Conservation (phyloP, 305 asterid species). For the Fraxinus dipetala region DNA sequence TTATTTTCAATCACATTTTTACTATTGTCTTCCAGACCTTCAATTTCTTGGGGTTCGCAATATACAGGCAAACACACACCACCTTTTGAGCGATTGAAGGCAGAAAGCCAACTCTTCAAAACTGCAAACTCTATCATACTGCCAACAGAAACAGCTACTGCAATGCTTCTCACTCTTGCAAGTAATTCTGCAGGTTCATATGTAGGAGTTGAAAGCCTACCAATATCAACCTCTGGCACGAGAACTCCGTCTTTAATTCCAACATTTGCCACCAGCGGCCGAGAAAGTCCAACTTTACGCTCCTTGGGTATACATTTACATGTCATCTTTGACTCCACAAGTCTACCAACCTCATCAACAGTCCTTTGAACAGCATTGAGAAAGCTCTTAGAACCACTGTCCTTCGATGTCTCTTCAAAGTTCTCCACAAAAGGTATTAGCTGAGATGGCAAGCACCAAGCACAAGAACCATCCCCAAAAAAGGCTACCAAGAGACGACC, state of each 20-base stretch:
- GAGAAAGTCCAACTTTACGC: slow-evolving; percentile 31
- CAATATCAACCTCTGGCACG: slow-evolving; percentile 51
- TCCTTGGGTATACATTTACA: slow-evolving; percentile 46
- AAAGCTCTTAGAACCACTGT: slow-evolving; percentile 32
- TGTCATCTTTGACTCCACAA: slow-evolving; percentile 33
- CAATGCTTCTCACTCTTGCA: slow-evolving; percentile 29
- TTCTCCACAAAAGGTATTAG: slow-evolving; percentile 45
- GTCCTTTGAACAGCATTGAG: slow-evolving; percentile 42
- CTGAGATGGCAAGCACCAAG: slow-evolving; percentile 61
- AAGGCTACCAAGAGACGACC: slow-evolving; percentile 47
- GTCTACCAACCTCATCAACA: slow-evolving; percentile 38
- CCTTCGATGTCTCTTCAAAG: slow-evolving; percentile 35
- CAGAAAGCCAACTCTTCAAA: slow-evolving; percentile 58
- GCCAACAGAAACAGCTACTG: slow-evolving; percentile 24
- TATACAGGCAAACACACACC: slow-evolving; percentile 35
- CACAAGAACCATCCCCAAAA: slow-evolving; percentile 57
- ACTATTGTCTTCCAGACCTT: slow-evolving; percentile 60
- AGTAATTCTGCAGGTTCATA: slow-evolving; percentile 45
- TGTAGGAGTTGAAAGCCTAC: slow-evolving; percentile 36
- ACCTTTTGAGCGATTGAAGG: slow-evolving; percentile 46
- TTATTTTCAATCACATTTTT: not conserved
- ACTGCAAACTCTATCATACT: slow-evolving; percentile 42
- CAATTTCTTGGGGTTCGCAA: slow-evolving; percentile 40
- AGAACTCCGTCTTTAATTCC: slow-evolving; percentile 51
- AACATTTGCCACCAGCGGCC: slow-evolving; percentile 40